Base-by-base conservation (phyloP, 768 basidiomycete species). In the Trametopsis cervina region DNA sequence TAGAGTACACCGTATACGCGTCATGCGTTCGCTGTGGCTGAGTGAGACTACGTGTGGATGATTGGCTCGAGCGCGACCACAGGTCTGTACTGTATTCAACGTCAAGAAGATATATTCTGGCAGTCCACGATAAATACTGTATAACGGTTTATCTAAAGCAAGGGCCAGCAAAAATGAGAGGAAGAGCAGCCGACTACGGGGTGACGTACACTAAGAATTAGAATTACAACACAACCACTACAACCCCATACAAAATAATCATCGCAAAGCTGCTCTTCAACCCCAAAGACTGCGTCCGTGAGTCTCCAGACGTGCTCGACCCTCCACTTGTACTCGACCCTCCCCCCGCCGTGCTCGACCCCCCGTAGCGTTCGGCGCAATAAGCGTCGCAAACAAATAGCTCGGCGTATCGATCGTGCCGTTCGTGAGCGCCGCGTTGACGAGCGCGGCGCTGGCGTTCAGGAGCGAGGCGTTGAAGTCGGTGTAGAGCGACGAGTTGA, bases 181-280 rank as follows among this genome's bases (percentile, higher is more conserved):
- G n/a, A n/a, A n/a, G n/a, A n/a, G n/a, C n/a, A n/a, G n/a, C n/a
- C n/a, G n/a, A n/a, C n/a, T n/a, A n/a, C n/a, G n/a, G n/a, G n/a
- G n/a, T n/a, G n/a, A n/a, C n/a, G n/a, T n/a, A n/a, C n/a, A n/a
- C n/a, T n/a, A n/a, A n/a, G n/a, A n/a, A n/a, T n/a, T n/a, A n/a
- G n/a, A n/a, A n/a, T n/a, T n/a, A n/a, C n/a, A n/a, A n/a, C n/a
- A 97, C 90, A 54, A 87, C 83, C 4, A 89, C 93, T 1, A 90
- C 91, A 55, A 95, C 90, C 3, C 81, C 80, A 60, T 95, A 95
- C 17, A 90, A 69, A 23, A 90, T 74, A 46, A 90, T 85, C 88
- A 49, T 45, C n/a, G 47, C 52, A 7, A 40, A 18, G 36, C 27
- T 40, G 12, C 42, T 22, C 10, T 44, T 46, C 38, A 40, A 51